phyloP scores from a whole-genome alignment of 75 land plant species.

The Pinus albicaulis region DNA sequence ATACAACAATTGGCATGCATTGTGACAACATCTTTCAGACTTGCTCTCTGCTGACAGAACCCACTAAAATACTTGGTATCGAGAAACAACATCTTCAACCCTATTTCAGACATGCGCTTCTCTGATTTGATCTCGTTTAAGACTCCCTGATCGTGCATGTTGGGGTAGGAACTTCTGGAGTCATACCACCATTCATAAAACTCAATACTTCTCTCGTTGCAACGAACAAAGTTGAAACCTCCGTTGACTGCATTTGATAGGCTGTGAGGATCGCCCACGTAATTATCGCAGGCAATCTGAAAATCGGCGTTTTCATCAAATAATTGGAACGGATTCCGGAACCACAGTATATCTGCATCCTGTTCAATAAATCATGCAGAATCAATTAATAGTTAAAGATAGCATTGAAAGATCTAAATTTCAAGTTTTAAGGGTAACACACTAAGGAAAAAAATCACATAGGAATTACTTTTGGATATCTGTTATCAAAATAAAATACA shows the following conservation, averaged over 20 bases:
- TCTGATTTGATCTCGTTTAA: slow-evolving; percentile 41
- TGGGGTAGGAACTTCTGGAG: slow-evolving; percentile 21
- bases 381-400: too few species aligned
- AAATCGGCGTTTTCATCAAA: slow-evolving; percentile 19
- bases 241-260: slow-evolving; percentile 51
- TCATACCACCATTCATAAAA: slow-evolving; percentile 65
- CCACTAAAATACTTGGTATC: slow-evolving; percentile 57
- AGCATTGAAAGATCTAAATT: too few species aligned
- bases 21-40: slow-evolving; percentile 31
- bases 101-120: slow-evolving; percentile 20
- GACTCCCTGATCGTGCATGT: slow-evolving; percentile 51
- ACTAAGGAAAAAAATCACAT: too few species aligned
- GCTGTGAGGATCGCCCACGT: slow-evolving; percentile 30
- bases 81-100: slow-evolving; percentile 37
- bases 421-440: too few species aligned
- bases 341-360: slow-evolving; percentile 86
- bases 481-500: too few species aligned
- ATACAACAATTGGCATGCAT: slow-evolving; percentile 65
- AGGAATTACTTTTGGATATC: too few species aligned
- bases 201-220: slow-evolving; percentile 56
- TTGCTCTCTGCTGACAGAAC: slow-evolving; percentile 42
- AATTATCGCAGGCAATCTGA: slow-evolving; percentile 53
- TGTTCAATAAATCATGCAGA: too few species aligned
- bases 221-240: slow-evolving; percentile 61
- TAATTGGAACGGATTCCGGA: slow-evolving; percentile 68